Evolutionary conservation across 768 basidiomycete genomes (phyloP), one percentile per base, ranked within the genome.

Genomic region (Termitomyces eurrhizus): DNA sequence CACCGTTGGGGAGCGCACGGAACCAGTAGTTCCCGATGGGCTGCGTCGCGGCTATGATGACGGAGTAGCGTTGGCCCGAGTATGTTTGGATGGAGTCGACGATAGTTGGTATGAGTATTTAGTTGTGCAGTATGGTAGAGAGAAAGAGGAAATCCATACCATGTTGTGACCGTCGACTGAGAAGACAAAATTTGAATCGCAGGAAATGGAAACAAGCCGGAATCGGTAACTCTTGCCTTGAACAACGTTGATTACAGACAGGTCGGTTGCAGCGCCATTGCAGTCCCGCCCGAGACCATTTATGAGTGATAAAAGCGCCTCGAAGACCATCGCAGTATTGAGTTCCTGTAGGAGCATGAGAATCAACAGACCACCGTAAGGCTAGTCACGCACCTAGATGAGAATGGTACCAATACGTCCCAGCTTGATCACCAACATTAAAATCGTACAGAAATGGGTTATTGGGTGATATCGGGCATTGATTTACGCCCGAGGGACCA

Each of bases 101-200:
- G 3, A 26, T 26, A 8, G 35, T 56, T n/a, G n/a, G n/a, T 14
- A n/a, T 24, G 56, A 1, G 4, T 9, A 4, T 56, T 8, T 16
- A 32, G 8, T 33, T 21, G 11, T 18, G 18, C 7, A n/a, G 8
- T 16, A 18, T 41, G 18, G 4, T 35, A 4, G 42, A 11, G n/a
- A 0, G 4, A 1, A 2, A 2, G 24, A 6, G 0, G 9, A 9
- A 5, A 29, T n/a, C 29, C 57, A 2, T 33, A 49, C 77, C 74
- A 83, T 66, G 7, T 68, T 67, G 60, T 83, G 81, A n/a, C 73
- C 72, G 61, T 81, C 78, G 36, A 83, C 76, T 2, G 75, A 69
- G 65, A 83, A 81, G 42, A 68, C 68, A 63, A 73, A 80, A 39
- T 67, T 69, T 8, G 71, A 65, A 58, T 68, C 69, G 65, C 72